phyloP scores from a whole-genome alignment of 1,284 basidiomycete species.

The Mycosarcoma maydis region DNA sequence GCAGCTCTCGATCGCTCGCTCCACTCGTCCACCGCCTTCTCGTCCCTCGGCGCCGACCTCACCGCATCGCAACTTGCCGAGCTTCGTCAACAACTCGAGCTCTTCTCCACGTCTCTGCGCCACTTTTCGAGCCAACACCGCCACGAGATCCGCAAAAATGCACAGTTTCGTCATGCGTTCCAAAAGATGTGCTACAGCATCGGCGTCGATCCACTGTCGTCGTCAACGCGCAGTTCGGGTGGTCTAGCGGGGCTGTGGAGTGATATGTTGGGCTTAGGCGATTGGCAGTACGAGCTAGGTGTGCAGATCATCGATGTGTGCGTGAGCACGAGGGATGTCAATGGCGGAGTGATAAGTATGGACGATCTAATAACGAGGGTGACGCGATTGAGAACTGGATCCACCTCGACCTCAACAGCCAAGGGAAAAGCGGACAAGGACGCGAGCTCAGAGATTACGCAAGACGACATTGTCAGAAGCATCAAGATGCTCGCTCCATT shows the following conservation, averaged over 20 bases:
- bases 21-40: slow-evolving; percentile 72
- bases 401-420: not conserved
- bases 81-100: slow-evolving; percentile 81
- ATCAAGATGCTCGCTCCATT: slow-evolving; percentile 88
- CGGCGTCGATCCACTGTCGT: slow-evolving; percentile 88
- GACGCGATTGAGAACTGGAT: slow-evolving; percentile 75
- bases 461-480: slow-evolving; percentile 84
- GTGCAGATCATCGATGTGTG: slow-evolving; percentile 98
- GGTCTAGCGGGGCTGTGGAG: slow-evolving; percentile 83
- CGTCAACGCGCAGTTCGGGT: slow-evolving; percentile 47
- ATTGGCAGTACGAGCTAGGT: slow-evolving; percentile 95
- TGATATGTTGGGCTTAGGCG: slow-evolving; percentile 82
- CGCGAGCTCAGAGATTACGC: slow-evolving; percentile 70
- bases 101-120: slow-evolving; percentile 83
- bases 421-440: not conserved
- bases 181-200: slow-evolving; percentile 95
- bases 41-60: slow-evolving; percentile 80
- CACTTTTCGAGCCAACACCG: slow-evolving; percentile 85
- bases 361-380: slow-evolving; percentile 83
- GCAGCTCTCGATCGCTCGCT: slow-evolving; percentile 70
- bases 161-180: slow-evolving; percentile 88
- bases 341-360: slow-evolving; percentile 92
- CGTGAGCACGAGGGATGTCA: slow-evolving; percentile 83
- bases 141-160: slow-evolving; percentile 82
- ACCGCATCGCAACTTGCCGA: slow-evolving; percentile 79